A percentile compares a stretch with the other conserved stretches of the same genome.
Conservation (phyloP, 768 basidiomycete species). For the Favolaschia claudopus region DNA sequence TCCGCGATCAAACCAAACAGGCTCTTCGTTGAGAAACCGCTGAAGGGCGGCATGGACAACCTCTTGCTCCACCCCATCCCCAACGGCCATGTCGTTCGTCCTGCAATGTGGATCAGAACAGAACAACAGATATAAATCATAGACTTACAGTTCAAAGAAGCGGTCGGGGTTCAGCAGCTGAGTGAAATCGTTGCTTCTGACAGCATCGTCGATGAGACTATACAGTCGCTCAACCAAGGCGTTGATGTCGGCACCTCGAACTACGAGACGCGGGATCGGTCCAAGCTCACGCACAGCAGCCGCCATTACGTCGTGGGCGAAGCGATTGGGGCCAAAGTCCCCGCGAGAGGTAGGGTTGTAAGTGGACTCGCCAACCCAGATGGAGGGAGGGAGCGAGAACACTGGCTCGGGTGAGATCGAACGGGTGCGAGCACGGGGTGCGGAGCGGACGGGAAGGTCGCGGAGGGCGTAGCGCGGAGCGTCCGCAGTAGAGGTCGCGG, state of each 20-base stretch:
- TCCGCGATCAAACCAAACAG: neutral
- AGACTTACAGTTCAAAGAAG: neutral
- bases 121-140: neutral
- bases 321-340: neutral
- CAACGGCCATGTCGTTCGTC: neutral
- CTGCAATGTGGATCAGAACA: neutral
- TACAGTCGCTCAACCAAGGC: neutral
- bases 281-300: neutral
- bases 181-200: neutral
- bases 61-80: neutral
- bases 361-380: neutral
- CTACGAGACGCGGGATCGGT: neutral
- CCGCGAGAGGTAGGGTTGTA: neutral
- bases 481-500: too few species aligned
- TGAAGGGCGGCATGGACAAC: neutral
- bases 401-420: neutral
- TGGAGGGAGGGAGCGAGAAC: neutral
- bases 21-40: neutral
- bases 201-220: neutral
- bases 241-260: neutral
- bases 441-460: too few species aligned
- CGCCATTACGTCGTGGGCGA: neutral
- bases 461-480: too few species aligned
- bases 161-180: neutral
- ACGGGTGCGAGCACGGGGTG: neutral